These are phyloP conservation scores for Sanghuangporus weigelae DNA, from an alignment of 1,284 basidiomycete species.

Conservation along the genomic window DNA sequence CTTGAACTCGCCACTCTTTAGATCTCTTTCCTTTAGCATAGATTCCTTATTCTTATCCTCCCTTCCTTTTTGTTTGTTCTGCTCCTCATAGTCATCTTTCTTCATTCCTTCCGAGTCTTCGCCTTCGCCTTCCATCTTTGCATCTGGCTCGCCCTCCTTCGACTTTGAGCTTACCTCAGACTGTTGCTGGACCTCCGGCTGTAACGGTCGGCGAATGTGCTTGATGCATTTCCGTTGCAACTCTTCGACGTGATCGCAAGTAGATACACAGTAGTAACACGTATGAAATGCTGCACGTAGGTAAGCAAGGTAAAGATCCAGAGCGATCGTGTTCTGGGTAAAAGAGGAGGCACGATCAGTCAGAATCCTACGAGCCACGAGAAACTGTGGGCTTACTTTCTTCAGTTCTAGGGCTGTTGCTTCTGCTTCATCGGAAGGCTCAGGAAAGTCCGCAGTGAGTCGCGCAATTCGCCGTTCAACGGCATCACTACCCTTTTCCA, in stretches of 20 bases:
- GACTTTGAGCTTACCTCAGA: slow-evolving; percentile 28
- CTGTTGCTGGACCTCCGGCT: slow-evolving; percentile 36
- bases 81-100: slow-evolving; percentile 34
- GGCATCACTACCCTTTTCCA: slow-evolving; percentile 58
- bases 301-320: slow-evolving; percentile 84
- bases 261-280: slow-evolving; percentile 94
- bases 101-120: slow-evolving; percentile 23
- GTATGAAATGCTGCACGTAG: slow-evolving; percentile 81
- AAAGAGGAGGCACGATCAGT: slow-evolving; percentile 16
- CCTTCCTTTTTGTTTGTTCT: slow-evolving; percentile 30
- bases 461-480: slow-evolving; percentile 74
- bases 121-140: slow-evolving; percentile 24
- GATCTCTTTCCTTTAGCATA: slow-evolving; percentile 19
- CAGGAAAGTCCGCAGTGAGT: slow-evolving; percentile 59
- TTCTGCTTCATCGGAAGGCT: slow-evolving; percentile 54
- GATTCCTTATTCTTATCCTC: slow-evolving; percentile 20
- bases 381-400: slow-evolving; percentile 45
- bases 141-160: slow-evolving; percentile 36
- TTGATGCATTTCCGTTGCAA: slow-evolving; percentile 89
- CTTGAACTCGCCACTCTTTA: slow-evolving; percentile 40
- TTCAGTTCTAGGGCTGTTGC: slow-evolving; percentile 59
- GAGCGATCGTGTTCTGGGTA: slow-evolving; percentile 58
- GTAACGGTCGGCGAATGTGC: slow-evolving; percentile 75
- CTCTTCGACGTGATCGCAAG: slow-evolving; percentile 89
- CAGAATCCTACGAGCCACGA: background rate